Percentiles rank a stretch among this genome's conserved stretches.
phyloP scores from a whole-genome alignment of 108 stramenopile species.

The Nitzschia sp. region DNA sequence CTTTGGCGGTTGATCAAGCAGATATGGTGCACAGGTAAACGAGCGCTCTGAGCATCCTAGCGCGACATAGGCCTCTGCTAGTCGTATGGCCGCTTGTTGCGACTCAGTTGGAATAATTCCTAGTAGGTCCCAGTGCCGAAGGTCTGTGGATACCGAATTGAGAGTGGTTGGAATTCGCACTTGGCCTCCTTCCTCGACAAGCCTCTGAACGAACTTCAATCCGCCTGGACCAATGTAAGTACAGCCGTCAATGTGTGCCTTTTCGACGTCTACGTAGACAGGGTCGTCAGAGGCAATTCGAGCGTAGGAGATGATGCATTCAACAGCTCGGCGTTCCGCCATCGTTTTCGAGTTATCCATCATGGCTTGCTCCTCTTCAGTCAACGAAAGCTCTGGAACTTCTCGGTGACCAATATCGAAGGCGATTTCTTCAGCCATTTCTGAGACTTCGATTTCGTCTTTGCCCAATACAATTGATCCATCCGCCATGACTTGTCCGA shows the following conservation, averaged over 20 bases:
- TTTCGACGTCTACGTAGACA: constrained; percentile 41
- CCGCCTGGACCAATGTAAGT: constrained; percentile 86
- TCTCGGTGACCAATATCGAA: not conserved
- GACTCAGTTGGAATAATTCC: constrained; percentile 50
- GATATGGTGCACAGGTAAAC: constrained; percentile 89
- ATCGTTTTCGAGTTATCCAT: constrained; percentile 23
- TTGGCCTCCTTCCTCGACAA: constrained; percentile 66
- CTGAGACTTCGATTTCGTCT: not conserved
- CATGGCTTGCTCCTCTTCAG: constrained; percentile 45
- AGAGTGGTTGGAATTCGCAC: constrained; percentile 78
- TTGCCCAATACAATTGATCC: constrained; percentile 14
- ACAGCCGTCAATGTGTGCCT: constrained; percentile 82
- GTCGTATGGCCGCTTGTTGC: constrained; percentile 47
- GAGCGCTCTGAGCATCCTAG: constrained; percentile 60
- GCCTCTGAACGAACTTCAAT: constrained; percentile 53
- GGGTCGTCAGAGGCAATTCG: constrained; percentile 38
- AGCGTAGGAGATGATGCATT: constrained; percentile 60
- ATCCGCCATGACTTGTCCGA: constrained; percentile 23
- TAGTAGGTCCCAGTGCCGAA: constrained; percentile 62
- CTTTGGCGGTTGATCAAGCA: constrained; percentile 36
- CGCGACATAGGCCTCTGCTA: constrained; percentile 75
- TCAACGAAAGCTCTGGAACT: constrained; percentile 7
- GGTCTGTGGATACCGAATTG: constrained; percentile 77
- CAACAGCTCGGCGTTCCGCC: constrained; percentile 53
- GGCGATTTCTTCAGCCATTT: not conserved